Evolutionary conservation across 2,329 filamentous ascomycete genomes (phyloP), one percentile per base, ranked within the genome.

Genomic region (Plenodomus lindquistii): DNA sequence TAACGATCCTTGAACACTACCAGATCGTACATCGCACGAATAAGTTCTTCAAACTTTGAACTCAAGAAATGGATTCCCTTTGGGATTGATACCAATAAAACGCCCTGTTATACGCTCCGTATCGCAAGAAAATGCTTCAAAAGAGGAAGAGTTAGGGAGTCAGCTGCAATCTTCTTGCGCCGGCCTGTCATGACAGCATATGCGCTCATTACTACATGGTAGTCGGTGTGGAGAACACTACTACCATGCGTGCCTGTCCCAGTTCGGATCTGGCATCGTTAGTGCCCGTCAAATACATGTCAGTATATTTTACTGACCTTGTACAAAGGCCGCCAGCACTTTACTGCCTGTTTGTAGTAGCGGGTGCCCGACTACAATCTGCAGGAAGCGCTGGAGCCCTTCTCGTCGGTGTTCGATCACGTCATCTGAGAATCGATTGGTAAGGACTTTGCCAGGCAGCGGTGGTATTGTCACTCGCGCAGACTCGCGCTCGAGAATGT

Each of bases 331-430:
- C 11, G 92, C 93, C 65, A 99, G 76, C 49, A 99, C 94, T 77
- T 97, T 96, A 75, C 91, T 97, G 43, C 94, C 94, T 22, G 94
- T 99, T 83, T 99, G 94, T 75, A 99, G 76, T 65, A 99, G 79
- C 63, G 94, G 94, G 74, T 99, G 94, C 0, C 94, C 93, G 1
- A 96, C 94, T 10, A 99, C 94, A 70, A 97, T 97, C 83, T 94
- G 92, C 70, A 99, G 76, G 72, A 99, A 99, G 71, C 95, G 85
- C 78, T 99, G 92, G 59, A 99, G 78, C 1, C 94, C 94, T 62
- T 93, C 89, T 56, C 93, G 81, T 45, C 94, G 82, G 68, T 95
- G 90, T 79, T 97, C 94, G 72, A 99, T 99, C 66, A 99, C 93
- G 72, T 96, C 92, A 77, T 99, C 94, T 66, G 89, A 95, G 79